Conservation (phyloP, 2,329 filamentous ascomycete genomes). For the Alternaria panax region DNA sequence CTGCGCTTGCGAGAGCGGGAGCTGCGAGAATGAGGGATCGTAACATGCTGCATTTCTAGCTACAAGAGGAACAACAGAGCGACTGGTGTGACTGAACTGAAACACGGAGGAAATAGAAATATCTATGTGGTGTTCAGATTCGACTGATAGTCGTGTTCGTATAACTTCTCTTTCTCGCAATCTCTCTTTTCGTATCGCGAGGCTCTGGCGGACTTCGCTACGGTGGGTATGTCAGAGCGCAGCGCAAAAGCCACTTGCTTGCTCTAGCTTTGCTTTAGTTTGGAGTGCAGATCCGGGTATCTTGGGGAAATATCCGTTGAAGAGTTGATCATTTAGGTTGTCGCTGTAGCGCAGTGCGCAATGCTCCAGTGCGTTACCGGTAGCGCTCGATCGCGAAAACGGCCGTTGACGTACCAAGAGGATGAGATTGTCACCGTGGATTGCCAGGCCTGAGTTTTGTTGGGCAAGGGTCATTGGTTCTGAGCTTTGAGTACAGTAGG, state of each 20-base stretch:
- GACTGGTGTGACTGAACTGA: neutral
- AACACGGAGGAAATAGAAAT: neutral
- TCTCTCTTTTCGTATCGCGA: neutral
- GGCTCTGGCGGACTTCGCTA: neutral
- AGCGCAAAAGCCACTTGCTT: neutral
- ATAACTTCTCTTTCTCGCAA: neutral
- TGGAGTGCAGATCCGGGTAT: neutral
- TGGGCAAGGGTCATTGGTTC: no score
- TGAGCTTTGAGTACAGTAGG: no score
- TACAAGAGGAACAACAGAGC: neutral
- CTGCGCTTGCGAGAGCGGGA: neutral
- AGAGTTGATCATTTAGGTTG: neutral
- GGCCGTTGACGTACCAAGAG: neutral
- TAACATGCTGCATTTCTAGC: neutral
- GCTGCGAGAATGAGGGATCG: neutral
- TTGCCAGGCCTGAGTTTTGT: no score
- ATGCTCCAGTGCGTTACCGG: neutral
- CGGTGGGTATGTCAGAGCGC: neutral
- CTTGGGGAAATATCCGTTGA: fast-evolving
- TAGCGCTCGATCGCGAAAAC: neutral
- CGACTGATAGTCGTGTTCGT: neutral
- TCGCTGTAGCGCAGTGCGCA: neutral
- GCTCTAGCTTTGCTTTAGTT: neutral
- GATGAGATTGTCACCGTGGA: no score
- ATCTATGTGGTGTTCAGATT: neutral